Percentiles rank a stretch among this genome's conserved stretches.
These are phyloP conservation scores for Triangularia verruculosa DNA, from an alignment of 2,329 filamentous ascomycete species.

Conservation along the genomic window DNA sequence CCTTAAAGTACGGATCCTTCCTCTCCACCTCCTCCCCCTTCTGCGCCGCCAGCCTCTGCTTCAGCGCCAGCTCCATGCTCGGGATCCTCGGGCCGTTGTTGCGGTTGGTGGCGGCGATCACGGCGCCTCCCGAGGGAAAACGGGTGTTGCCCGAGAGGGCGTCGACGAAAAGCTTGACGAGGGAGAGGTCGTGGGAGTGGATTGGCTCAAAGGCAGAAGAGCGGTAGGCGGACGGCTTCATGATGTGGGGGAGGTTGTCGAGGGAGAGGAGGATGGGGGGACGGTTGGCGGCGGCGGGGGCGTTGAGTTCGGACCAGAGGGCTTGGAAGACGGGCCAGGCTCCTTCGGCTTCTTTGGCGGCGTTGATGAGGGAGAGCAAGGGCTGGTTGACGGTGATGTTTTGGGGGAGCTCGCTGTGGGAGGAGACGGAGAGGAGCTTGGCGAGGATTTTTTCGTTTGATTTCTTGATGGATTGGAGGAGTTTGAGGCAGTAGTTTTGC, in stretches of 20 bases:
- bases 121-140: conserved; percentile 70
- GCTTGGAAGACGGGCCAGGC: conserved; percentile 79
- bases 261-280: conserved; percentile 68
- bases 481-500: conserved; percentile 69
- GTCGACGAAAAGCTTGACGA: conserved; percentile 72
- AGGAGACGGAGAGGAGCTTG: conserved; percentile 43
- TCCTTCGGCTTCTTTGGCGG: conserved; percentile 69
- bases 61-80: conserved; percentile 67
- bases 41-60: conserved; percentile 49
- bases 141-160: conserved; percentile 60
- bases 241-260: conserved; percentile 79
- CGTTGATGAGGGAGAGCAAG: conserved; percentile 67
- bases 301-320: conserved; percentile 73
- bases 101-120: conserved; percentile 71
- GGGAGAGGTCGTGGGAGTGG: conserved; percentile 79
- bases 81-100: conserved; percentile 65
- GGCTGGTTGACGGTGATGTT: conserved; percentile 57
- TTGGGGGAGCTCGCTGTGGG: conserved; percentile 43
- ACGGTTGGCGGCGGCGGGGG: conserved; percentile 40
- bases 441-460: conserved; percentile 68
- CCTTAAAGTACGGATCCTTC: conserved; percentile 52
- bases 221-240: conserved; percentile 74
- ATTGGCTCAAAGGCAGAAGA: conserved; percentile 67
- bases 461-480: conserved; percentile 69
- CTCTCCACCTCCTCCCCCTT: conserved; percentile 32